A percentile compares a stretch with the other conserved stretches of the same genome.
phyloP scores from a whole-genome alignment of 495 filamentous ascomycete genomes.

The Trichoderma orchidacearum region DNA sequence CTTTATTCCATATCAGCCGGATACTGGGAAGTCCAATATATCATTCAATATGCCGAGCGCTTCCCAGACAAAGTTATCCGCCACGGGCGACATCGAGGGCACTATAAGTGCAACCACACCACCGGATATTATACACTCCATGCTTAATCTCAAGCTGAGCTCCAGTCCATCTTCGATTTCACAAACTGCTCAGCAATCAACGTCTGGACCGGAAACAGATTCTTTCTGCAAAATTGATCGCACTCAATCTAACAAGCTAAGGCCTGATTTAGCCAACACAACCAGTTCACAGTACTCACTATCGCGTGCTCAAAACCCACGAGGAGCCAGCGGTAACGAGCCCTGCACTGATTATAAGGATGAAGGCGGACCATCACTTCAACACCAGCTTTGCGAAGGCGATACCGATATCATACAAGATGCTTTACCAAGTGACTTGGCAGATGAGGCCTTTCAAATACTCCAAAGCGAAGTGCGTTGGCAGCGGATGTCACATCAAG shows the following conservation, averaged over 20 bases:
- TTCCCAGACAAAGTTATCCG: neutral
- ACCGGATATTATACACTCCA: neutral
- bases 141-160: neutral
- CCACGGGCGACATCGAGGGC: neutral
- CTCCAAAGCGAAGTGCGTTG: slow-evolving; percentile 68
- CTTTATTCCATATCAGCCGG: slow-evolving; percentile 4
- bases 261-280: too few relatives aligned
- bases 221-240: too few relatives aligned
- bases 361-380: neutral
- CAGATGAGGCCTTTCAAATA: slow-evolving; percentile 50
- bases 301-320: too few relatives aligned
- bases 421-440: slow-evolving; percentile 39
- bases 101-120: too few relatives aligned
- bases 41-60: neutral
- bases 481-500: slow-evolving; percentile 86
- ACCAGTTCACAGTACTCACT: too few relatives aligned
- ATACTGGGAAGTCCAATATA: neutral
- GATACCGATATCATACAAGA: slow-evolving; percentile 67
- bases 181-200: too few relatives aligned
- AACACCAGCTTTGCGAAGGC: slow-evolving; percentile 43
- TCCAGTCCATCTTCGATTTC: neutral
- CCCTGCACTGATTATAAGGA: neutral
- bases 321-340: too few relatives aligned
- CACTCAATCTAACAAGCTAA: too few relatives aligned
- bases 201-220: neutral